Conservation (phyloP, 1,139 yeast genomes). For the Wickerhamomyces sp. region DNA sequence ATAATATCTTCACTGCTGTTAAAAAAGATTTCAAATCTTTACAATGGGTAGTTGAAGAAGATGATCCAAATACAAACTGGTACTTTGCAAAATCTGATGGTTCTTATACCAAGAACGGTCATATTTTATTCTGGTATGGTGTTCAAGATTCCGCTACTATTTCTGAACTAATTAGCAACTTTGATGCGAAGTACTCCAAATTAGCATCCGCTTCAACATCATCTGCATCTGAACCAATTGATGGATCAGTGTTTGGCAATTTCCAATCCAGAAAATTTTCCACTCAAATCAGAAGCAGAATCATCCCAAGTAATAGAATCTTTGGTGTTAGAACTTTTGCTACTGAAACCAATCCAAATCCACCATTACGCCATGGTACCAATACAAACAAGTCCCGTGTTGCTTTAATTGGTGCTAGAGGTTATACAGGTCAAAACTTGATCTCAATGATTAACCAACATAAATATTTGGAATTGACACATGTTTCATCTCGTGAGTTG, state of each 20-base stretch:
- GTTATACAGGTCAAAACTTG: slow-evolving; percentile 92
- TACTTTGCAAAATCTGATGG: slow-evolving; percentile 93
- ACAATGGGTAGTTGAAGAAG: slow-evolving; percentile 89
- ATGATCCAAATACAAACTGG: slow-evolving; percentile 89
- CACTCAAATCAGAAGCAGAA: slow-evolving; percentile 20
- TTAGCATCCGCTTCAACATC: slow-evolving; percentile 22
- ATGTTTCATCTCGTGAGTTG: slow-evolving; percentile 94
- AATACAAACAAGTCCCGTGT: slow-evolving; percentile 61
- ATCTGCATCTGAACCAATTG: slow-evolving; percentile 25
- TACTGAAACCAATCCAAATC: slow-evolving; percentile 59
- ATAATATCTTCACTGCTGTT: slow-evolving; percentile 83
- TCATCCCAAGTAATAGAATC: slow-evolving; percentile 9
- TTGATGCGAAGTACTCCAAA: slow-evolving; percentile 37
- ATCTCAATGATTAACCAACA: slow-evolving; percentile 83
- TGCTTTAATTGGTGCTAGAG: slow-evolving; percentile 97
- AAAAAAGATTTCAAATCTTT: slow-evolving; percentile 68
- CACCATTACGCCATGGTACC: slow-evolving; percentile 60
- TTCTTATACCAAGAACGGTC: slow-evolving; percentile 84
- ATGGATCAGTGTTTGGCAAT: slow-evolving; percentile 35
- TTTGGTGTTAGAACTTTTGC: slow-evolving; percentile 31
- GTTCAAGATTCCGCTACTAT: slow-evolving; percentile 60
- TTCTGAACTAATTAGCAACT: slow-evolving; percentile 60
- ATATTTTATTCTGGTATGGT: slow-evolving; percentile 94
- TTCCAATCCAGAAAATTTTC: slow-evolving; percentile 34
- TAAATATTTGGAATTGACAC: slow-evolving; percentile 81